phyloP scores from a whole-genome alignment of 495 filamentous ascomycete species.

The Massariosphaeria phaeospora region DNA sequence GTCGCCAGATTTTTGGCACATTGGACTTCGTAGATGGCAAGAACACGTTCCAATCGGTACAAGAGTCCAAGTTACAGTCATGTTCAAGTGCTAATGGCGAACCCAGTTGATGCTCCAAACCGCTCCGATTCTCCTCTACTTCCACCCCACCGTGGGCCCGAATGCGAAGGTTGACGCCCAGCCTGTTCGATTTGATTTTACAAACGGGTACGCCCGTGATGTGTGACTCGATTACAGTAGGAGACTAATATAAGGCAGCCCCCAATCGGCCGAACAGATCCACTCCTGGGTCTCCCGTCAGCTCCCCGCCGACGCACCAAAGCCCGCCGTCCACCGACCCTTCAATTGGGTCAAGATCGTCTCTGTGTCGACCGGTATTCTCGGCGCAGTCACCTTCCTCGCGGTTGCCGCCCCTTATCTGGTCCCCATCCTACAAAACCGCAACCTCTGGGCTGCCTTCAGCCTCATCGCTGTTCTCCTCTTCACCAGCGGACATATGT shows the following conservation, averaged over 20 bases:
- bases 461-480: slow-evolving; percentile 85
- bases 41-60: slow-evolving; percentile 81
- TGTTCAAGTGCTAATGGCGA: no score
- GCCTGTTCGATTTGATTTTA: slow-evolving; percentile 84
- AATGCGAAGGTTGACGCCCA: slow-evolving; percentile 63
- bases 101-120: slow-evolving; percentile 91
- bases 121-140: slow-evolving; percentile 81
- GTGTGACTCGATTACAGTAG: neutral
- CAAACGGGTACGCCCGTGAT: slow-evolving; percentile 56
- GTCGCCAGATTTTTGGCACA: slow-evolving; percentile 73
- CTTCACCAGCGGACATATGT: slow-evolving; percentile 98
- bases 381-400: slow-evolving; percentile 62
- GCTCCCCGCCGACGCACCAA: slow-evolving; percentile 61
- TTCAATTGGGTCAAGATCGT: slow-evolving; percentile 79
- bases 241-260: slow-evolving; percentile 44
- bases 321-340: slow-evolving; percentile 72
- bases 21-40: slow-evolving; percentile 86
- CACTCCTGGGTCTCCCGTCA: slow-evolving; percentile 75
- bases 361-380: slow-evolving; percentile 57
- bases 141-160: slow-evolving; percentile 82
- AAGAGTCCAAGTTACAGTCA: no score
- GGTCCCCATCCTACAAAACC: slow-evolving; percentile 79
- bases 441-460: slow-evolving; percentile 89
- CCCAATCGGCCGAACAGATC: slow-evolving; percentile 68
- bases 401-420: slow-evolving; percentile 77